Percentiles rank a stretch among this genome's conserved stretches.
These are phyloP conservation scores for Skeletonema marinoi DNA, from an alignment of 108 stramenopile species.

Conservation along the genomic window DNA sequence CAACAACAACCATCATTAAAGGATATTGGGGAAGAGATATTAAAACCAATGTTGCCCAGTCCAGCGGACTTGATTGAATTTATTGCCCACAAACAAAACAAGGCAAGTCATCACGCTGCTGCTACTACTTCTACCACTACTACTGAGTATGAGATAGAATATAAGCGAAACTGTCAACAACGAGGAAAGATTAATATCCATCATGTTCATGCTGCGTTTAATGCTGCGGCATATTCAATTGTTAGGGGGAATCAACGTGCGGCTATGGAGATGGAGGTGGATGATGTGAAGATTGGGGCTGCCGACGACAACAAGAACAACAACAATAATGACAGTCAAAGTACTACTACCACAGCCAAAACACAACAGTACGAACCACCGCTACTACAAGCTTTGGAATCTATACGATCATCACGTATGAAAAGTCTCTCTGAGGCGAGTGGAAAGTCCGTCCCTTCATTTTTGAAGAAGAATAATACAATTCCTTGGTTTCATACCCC, in stretches of 20 bases:
- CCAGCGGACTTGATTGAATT: neutral
- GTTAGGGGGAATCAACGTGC: constrained; percentile 14
- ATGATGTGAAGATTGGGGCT: neutral
- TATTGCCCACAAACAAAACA: neutral
- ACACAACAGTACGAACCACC: constrained; percentile 28
- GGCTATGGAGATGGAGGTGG: neutral
- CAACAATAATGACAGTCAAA: neutral
- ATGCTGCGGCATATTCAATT: constrained; percentile 31
- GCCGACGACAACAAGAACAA: neutral
- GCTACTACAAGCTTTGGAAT: constrained; percentile 23
- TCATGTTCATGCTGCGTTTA: constrained; percentile 24
- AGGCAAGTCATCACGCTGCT: too few species aligned
- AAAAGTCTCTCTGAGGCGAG: constrained; percentile 18
- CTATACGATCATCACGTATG: constrained; percentile 19
- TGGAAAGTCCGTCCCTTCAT: constrained; percentile 24
- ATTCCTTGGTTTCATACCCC: constrained; percentile 49
- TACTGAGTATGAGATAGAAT: neutral
- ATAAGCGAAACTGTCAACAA: neutral
- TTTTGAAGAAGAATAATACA: constrained; percentile 48
- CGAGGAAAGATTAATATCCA: constrained; percentile 8
- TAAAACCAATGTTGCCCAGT: neutral
- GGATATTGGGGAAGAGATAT: neutral
- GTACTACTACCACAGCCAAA: neutral
- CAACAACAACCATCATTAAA: neutral
- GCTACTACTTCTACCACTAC: neutral